Base-by-base conservation (phyloP, 164 flowering plant species). In the Vitis amurensis region DNA sequence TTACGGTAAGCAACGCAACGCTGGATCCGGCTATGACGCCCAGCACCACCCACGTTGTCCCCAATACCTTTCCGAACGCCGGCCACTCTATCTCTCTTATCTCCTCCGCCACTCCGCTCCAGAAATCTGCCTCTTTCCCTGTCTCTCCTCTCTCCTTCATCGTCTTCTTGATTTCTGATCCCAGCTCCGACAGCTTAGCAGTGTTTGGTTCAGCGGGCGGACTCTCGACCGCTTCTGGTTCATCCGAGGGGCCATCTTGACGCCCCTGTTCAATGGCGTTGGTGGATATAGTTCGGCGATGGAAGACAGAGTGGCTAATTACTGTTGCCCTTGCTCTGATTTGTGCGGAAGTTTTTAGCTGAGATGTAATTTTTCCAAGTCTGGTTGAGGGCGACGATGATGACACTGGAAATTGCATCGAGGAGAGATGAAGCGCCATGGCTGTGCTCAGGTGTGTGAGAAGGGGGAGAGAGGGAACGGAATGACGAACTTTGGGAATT, bases 61-160 rank as follows among this genome's bases (percentile, higher is more conserved):
- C 92, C 70, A 89, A 50, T 1, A 89, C 94, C 69, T 85, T 88
- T 2, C 79, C 81, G 61, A 91, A 91, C 44, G 69, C 84, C 1
- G 97, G 97, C 94, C 94, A 91, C 80, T 89, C 92, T 64, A 91
- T 91, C 78, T 86, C 84, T 63, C 81, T 76, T 2, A 91, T 74
- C 84, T 91, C 97, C 79, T 87, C 90, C 55, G 68, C 76, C 44
- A 91, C 97, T 27, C 94, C 97, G 30, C 83, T 77, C 82, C 68
- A 74, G 13, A 82, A 62, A 49, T 69, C 80, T 1, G 63, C 77
- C 1, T 53, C 76, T 4, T 47, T 29, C 63, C 59, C 74, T 61
- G 37, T 63, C 60, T 66, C 68, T 65, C 72, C 79, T 52, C 75
- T 74, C 80, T 83, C 81, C 79, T 75, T 64, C 86, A 85, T 74